A percentile compares a stretch with the other conserved stretches of the same genome.
phyloP scores from a whole-genome alignment of 192 early-diverging fungal species.

The Mortierella hygrophila region DNA sequence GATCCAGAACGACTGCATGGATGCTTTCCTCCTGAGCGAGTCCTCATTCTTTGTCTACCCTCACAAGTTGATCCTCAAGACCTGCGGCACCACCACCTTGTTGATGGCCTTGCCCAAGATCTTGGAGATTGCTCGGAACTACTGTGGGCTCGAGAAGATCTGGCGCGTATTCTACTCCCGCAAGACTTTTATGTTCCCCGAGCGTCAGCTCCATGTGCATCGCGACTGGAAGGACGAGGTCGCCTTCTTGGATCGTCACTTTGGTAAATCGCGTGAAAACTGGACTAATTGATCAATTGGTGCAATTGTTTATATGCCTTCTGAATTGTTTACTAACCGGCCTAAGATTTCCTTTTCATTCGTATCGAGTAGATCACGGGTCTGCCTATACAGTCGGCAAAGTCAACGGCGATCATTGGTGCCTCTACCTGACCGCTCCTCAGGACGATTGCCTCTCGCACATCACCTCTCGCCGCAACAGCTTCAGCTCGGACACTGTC shows the following conservation, averaged over 20 bases:
- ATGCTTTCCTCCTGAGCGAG: conserved; percentile 96
- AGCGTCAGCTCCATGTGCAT: conserved; percentile 89
- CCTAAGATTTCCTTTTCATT: neutral
- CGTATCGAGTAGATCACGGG: conserved; percentile 63
- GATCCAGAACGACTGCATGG: conserved; percentile 84
- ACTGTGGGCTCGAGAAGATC: conserved; percentile 73
- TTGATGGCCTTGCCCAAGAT: conserved; percentile 90
- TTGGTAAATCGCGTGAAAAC: conserved; percentile 56
- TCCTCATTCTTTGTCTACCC: conserved; percentile 98
- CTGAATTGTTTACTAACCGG: neutral
- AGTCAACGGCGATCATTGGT: conserved; percentile 97
- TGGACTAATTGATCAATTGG: neutral
- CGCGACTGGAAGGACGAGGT: conserved; percentile 95
- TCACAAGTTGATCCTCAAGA: conserved; percentile 97
- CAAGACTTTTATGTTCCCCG: conserved; percentile 97
- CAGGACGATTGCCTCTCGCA: conserved; percentile 59
- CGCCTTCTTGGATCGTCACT: conserved; percentile 72
- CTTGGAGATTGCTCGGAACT: conserved; percentile 81
- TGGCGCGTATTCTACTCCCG: conserved; percentile 95
- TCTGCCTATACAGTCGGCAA: conserved; percentile 94
- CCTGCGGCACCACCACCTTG: conserved; percentile 97
- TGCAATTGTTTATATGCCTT: neutral
- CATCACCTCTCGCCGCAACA: conserved; percentile 52
- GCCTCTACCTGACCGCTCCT: conserved; percentile 89
- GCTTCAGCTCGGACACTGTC: conserved; percentile 58